Percentiles rank a stretch among this genome's conserved stretches.
Conservation (phyloP, 768 basidiomycete genomes). For the Mycena indigotica region DNA sequence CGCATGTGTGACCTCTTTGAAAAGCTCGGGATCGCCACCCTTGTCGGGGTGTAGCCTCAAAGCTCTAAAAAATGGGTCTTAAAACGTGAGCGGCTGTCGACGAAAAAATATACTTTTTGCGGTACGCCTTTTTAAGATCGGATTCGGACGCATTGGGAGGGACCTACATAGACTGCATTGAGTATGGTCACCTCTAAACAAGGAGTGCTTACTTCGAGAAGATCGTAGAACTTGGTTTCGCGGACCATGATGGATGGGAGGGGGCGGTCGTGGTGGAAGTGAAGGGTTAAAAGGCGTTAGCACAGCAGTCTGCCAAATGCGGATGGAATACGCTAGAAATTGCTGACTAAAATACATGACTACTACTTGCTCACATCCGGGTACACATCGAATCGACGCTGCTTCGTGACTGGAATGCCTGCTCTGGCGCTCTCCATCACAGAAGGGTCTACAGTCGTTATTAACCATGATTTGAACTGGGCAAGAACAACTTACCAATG, state of each 20-base stretch:
- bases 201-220: constrained; percentile 35
- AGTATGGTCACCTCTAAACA: neutral
- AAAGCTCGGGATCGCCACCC: constrained; percentile 93
- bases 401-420: constrained; percentile 89
- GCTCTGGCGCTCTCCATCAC: constrained; percentile 65
- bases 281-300: constrained; percentile 17
- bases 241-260: constrained; percentile 55
- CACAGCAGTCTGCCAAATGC: constrained; percentile 18
- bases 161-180: constrained; percentile 66
- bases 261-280: constrained; percentile 16
- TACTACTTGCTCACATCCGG: constrained; percentile 57
- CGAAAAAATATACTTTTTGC: constrained; percentile 74
- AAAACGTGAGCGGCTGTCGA: no score
- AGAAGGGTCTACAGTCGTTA: constrained; percentile 46
- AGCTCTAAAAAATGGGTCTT: no score
- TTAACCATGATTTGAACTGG: neutral
- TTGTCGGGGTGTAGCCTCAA: constrained; percentile 89
- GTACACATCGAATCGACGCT: constrained; percentile 93
- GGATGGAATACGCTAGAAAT: no score
- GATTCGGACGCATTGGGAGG: constrained; percentile 73
- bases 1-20: constrained; percentile 98
- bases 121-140: constrained; percentile 94
- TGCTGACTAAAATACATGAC: constrained; percentile 12
- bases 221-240: constrained; percentile 88
- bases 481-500: constrained; percentile 64